Percentiles rank a stretch among this genome's conserved stretches.
Evolutionary conservation across 106 monocot genomes (phyloP).

Genomic region (Dendrobium nobile): DNA sequence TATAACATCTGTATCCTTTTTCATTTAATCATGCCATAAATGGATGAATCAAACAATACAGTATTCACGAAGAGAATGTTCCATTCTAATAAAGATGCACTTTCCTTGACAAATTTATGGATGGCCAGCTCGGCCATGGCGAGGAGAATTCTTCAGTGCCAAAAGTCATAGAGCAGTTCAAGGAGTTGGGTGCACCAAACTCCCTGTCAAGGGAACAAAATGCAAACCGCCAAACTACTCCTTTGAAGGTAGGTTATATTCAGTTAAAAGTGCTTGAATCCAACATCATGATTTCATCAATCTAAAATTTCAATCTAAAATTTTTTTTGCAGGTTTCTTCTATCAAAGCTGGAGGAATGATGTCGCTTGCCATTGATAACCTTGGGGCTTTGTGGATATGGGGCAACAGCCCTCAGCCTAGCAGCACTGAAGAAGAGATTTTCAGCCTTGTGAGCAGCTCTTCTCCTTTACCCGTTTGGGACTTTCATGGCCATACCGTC

Average conservation of each 20-base stretch:
- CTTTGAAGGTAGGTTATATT: conserved; percentile 43
- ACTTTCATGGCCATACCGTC: conserved; percentile 72
- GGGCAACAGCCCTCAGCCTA: conserved; percentile 63
- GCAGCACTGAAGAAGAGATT: conserved; percentile 14
- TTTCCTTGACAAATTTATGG: conserved; percentile 55
- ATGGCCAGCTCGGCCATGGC: conserved; percentile 71
- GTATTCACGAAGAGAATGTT: background rate
- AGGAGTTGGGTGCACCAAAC: conserved; percentile 45
- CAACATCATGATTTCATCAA: background rate
- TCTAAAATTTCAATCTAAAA: background rate
- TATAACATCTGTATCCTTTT: conserved; percentile 84
- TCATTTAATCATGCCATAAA: background rate
- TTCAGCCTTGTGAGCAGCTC: conserved; percentile 33
- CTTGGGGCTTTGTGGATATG: conserved; percentile 71
- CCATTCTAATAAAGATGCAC: conserved; percentile 2
- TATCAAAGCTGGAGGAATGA: conserved; percentile 80
- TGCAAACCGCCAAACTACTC: background rate
- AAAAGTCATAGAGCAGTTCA: conserved; percentile 41
- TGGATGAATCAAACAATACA: background rate
- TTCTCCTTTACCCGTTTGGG: conserved; percentile 61
- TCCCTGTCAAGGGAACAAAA: conserved; percentile 20
- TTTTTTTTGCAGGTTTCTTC: conserved; percentile 47
- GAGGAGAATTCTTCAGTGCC: conserved; percentile 55
- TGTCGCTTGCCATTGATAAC: conserved; percentile 71
- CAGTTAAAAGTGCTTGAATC: background rate